Conservation (phyloP, 108 stramenopile species). For the Stephanodiscus triporus region DNA sequence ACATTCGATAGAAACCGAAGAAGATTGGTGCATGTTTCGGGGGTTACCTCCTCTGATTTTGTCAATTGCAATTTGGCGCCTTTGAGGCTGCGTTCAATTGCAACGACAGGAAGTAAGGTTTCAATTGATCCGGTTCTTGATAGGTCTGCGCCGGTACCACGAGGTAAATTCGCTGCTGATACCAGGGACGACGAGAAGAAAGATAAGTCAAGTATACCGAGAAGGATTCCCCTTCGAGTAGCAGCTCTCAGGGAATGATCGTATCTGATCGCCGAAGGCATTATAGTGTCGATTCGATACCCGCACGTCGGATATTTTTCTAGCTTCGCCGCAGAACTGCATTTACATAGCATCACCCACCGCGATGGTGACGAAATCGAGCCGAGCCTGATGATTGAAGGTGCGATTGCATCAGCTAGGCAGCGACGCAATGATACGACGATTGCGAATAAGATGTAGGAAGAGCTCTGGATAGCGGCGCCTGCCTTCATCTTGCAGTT, state of each 20-base stretch:
- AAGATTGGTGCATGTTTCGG: conserved; percentile 24
- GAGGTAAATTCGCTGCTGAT: conserved; percentile 65
- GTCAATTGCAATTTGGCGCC: conserved; percentile 29
- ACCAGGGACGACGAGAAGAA: conserved; percentile 8
- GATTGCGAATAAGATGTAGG: neutral
- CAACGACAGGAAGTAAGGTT: conserved; percentile 61
- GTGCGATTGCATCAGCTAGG: neutral
- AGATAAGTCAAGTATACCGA: neutral
- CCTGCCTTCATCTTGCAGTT: neutral
- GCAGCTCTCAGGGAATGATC: neutral
- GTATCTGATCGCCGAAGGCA: neutral
- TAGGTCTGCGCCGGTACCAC: conserved; percentile 63
- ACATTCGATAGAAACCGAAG: conserved; percentile 3
- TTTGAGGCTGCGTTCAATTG: conserved; percentile 37
- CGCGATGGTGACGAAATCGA: neutral
- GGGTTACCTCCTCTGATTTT: neutral
- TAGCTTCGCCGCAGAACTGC: neutral
- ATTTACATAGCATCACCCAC: neutral
- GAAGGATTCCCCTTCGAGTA: conserved; percentile 2
- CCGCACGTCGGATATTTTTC: neutral
- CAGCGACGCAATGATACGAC: neutral
- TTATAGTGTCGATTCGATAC: neutral
- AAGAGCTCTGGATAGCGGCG: neutral
- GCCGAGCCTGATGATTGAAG: neutral
- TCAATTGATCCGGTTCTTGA: conserved; percentile 62